Evolutionary conservation across 2,329 filamentous ascomycete species (phyloP), one percentile per base, ranked within the genome.

Genomic region (Colletotrichum euphorbiae): DNA sequence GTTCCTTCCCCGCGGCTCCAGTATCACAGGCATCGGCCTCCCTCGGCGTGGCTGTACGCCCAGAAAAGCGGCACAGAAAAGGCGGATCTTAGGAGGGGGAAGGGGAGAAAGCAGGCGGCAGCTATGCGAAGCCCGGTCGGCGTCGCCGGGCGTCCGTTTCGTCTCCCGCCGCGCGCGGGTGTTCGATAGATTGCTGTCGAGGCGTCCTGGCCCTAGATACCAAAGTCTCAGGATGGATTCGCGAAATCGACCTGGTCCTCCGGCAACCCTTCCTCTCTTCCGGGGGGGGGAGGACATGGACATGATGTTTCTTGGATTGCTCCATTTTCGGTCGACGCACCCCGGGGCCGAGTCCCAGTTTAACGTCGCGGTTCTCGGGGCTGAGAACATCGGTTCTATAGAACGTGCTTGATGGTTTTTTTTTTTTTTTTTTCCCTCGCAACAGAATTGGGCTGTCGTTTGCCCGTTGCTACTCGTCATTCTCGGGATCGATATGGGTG

Each of bases 171-270:
- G 24, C 45, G 19, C 50, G 28, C 64, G 28, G 31, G 64, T 67
- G 59, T 67, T 59, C 43, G 51, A 67, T 67, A 67, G 28, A 63
- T 63, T 63, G 64, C 19, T 8, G 24, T 15, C 15, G n/a, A 11
- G 38, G 36, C n/a, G 33, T 19, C 24, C 40, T 9, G n/a, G 19
- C 31, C 56, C 28, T 24, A 36, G 42, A 36, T 9, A 45, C 38
- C 52, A 15, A 56, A 12, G 52, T 56, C 52, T 55, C 52, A 42
- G 52, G 24, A 40, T 55, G 1, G 11, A 19, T 21, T 55, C 21
- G 46, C 24, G 19, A 31, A 24, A 50, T 28, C 6, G 46, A n/a
- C 13, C 48, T 17, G 17, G 28, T 33, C 48, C 12, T 21, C 28
- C 48, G 48, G n/a, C n/a, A 19, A 17, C 48, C 28, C 33, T 9